Evolutionary conservation across 139 green algal genomes (phyloP), one percentile per base, ranked within the genome.

Genomic region (Coelastrella sp.): DNA sequence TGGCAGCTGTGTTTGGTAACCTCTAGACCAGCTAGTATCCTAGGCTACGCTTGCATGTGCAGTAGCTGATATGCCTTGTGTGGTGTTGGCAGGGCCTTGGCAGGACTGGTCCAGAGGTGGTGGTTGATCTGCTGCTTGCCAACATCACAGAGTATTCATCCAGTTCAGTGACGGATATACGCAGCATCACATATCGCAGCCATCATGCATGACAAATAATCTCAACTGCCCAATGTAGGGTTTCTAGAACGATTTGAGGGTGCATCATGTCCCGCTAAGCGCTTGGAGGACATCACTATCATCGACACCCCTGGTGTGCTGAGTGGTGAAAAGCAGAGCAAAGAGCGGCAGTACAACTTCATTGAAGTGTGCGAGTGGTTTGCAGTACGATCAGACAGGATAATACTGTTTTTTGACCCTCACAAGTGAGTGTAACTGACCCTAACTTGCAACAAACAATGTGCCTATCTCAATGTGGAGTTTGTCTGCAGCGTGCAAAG

Each of bases 391-490:
- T 97, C 94, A 92, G 98, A 99, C 92, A 92, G 99, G 91, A 99
- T 99, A 86, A 96, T 99, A 83, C 94, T 99, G 92, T 96, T 99
- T 8, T 99, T 99, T 92, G 98, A 99, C 93, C 98, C 98, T 58
- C 95, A 98, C 95, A 99, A 99, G 96, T 88, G 47, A 80, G 83
- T 80, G 5, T 80, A n/a, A 77, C 10, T 68, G 10, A 10, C 10
- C 10, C 7, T 10, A 17, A 7, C 10, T 17, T 7, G 7, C 7
- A 68, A 10, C 61, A n/a, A n/a, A 68, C 61, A 17, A 68, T 68
- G 61, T 10, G 10, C 10, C 61, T 17, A 68, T 10, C 7, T 7
- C 61, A 68, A 68, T 68, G 7, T 7, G 61, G 61, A 17, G n/a
- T n/a, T n/a, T n/a, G n/a, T n/a, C n/a, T n/a, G n/a, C n/a, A n/a